These are phyloP conservation scores for Fusarium incarnatum DNA, from an alignment of 2,329 filamentous ascomycete genomes.

Conservation along the genomic window DNA sequence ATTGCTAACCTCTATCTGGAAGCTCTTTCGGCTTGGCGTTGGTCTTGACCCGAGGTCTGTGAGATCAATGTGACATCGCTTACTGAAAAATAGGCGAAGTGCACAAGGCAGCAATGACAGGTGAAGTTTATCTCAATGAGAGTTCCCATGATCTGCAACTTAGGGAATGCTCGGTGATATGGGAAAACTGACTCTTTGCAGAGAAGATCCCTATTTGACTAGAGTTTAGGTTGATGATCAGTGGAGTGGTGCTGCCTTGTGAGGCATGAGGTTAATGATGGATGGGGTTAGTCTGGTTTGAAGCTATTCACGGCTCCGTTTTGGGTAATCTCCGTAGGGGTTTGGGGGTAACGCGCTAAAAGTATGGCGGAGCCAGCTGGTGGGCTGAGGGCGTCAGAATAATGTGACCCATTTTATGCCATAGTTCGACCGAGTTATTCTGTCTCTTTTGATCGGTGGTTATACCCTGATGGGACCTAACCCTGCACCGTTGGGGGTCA, in stretches of 20 bases:
- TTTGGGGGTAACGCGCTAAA: neutral
- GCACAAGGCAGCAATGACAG: neutral
- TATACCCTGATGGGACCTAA: neutral
- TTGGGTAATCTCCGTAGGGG: conserved; percentile 14
- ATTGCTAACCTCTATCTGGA: conserved; percentile 18
- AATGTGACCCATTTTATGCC: too few species aligned
- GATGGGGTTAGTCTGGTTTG: neutral
- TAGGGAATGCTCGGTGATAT: neutral
- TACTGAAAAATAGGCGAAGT: neutral
- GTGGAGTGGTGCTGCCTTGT: conserved; percentile 7
- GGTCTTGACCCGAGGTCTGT: neutral
- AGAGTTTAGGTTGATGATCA: conserved; percentile 6
- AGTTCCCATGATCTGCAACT: neutral
- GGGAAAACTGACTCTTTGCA: neutral
- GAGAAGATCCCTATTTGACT: neutral
- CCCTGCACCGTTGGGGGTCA: neutral
- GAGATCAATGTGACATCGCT: neutral
- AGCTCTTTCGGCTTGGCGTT: conserved; percentile 4
- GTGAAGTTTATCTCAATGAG: neutral
- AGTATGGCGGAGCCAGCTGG: neutral
- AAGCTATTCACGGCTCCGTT: neutral
- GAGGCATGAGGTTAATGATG: neutral
- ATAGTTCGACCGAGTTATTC: too few species aligned
- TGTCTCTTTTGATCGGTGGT: too few species aligned
- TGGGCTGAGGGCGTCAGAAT: too few species aligned